A percentile compares a stretch with the other conserved stretches of the same genome.
Evolutionary conservation across 176 grass and related monocot genomes (phyloP).

Genomic region (Musa beccarii): DNA sequence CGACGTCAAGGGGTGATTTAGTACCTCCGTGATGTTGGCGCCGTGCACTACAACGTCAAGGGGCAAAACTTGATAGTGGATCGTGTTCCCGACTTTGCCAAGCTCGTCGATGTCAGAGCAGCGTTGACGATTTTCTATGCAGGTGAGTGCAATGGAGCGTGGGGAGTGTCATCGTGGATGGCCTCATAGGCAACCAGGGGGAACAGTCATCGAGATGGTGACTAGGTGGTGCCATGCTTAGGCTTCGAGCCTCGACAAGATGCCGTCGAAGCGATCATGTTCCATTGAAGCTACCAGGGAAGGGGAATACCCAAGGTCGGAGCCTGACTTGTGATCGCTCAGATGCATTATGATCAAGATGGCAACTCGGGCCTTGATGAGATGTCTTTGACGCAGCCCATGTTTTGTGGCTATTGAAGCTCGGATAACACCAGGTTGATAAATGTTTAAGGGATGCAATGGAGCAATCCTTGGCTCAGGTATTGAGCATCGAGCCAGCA

Average conservation of each 20-base stretch:
- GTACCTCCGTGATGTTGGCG: constrained; percentile 57
- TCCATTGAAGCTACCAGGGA: constrained; percentile 50
- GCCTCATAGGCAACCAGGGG: constrained; percentile 74
- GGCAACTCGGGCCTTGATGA: background rate
- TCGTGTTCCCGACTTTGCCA: constrained; percentile 14
- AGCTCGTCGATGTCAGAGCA: constrained; percentile 70
- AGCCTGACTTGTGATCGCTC: constrained; percentile 75
- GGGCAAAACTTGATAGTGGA: constrained; percentile 61
- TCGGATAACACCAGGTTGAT: constrained; percentile 55
- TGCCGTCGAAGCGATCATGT: no score
- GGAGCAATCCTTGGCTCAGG: constrained; percentile 59
- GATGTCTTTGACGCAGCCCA: constrained; percentile 33
- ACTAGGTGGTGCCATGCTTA: no score
- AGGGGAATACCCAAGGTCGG: constrained; percentile 40
- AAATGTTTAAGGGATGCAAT: constrained; percentile 54
- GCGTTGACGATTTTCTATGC: constrained; percentile 33
- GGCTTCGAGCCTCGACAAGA: no score
- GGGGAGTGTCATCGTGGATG: constrained; percentile 85
- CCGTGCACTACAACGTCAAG: constrained; percentile 89
- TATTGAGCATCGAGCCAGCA: background rate
- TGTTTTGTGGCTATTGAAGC: constrained; percentile 44
- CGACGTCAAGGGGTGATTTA: constrained; percentile 26
- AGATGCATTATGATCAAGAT: constrained; percentile 84
- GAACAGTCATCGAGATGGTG: constrained; percentile 52
- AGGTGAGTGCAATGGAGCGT: background rate